phyloP scores from a whole-genome alignment of 176 grass and related monocot species.

The Pontederia paniculata region DNA sequence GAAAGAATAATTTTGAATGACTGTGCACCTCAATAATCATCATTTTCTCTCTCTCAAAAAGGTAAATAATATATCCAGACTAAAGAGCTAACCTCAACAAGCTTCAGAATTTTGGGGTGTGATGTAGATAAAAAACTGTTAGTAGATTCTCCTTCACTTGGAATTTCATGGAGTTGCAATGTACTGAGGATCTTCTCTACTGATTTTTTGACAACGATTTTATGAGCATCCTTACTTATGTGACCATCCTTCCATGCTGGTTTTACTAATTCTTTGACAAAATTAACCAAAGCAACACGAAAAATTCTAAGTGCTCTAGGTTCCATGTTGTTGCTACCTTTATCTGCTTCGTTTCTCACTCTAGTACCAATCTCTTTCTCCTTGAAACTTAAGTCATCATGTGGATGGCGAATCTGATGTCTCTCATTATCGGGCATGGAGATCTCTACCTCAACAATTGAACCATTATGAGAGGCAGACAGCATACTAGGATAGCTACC shows the following conservation, averaged over 20 bases:
- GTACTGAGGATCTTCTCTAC: conserved; percentile 45
- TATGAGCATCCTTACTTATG: conserved; percentile 58
- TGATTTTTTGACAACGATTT: conserved; percentile 46
- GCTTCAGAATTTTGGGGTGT: conserved; percentile 42
- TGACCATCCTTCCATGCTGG: conserved; percentile 50
- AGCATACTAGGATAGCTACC: too few species aligned
- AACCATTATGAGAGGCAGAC: too few species aligned
- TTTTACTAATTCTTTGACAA: conserved; percentile 64
- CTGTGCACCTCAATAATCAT: too few species aligned
- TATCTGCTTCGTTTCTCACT: conserved; percentile 3
- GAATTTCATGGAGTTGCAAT: conserved; percentile 40
- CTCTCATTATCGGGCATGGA: too few species aligned
- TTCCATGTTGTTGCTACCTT: conserved; percentile 16
- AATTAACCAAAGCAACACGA: conserved; percentile 43
- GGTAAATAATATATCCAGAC: not conserved
- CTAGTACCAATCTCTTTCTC: conserved; percentile 4
- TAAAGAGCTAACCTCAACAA: conserved; percentile 37
- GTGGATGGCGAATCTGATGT: not conserved
- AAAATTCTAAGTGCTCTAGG: conserved; percentile 12
- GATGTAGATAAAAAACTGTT: conserved; percentile 25
- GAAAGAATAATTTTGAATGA: too few species aligned
- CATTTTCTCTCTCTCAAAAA: too few species aligned
- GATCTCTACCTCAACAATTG: too few species aligned
- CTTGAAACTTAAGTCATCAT: conserved; percentile 16
- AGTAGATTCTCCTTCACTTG: conserved; percentile 26